Evolutionary conservation across 495 filamentous ascomycete genomes (phyloP).

Genomic region (Lentithecium fluviatile): DNA sequence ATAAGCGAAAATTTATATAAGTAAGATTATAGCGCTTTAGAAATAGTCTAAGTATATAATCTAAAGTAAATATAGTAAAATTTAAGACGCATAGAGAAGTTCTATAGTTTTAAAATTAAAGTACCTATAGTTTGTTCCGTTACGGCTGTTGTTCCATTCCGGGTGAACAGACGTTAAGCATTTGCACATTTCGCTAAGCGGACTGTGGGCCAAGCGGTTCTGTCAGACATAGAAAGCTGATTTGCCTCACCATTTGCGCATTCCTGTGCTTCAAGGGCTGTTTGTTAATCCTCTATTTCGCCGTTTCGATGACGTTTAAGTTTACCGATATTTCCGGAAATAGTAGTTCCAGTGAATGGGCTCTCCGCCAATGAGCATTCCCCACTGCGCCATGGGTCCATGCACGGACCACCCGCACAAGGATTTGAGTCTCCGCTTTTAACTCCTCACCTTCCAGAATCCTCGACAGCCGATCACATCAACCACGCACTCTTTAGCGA

Average conservation of each 20-base stretch:
- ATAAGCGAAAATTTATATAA: slow-evolving; percentile 25
- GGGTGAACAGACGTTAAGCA: slow-evolving; percentile 16
- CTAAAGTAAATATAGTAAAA: slow-evolving; percentile 16
- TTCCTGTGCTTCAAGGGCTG: no score
- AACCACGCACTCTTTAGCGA: background rate
- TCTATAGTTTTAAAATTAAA: slow-evolving; percentile 11
- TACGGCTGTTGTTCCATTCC: slow-evolving; percentile 22
- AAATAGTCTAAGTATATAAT: slow-evolving; percentile 19
- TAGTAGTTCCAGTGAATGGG: background rate
- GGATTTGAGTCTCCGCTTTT: slow-evolving; percentile 12
- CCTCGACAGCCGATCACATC: background rate
- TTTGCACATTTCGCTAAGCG: no score
- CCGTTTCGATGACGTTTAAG: no score
- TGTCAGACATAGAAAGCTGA: no score
- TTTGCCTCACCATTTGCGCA: no score
- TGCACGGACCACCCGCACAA: slow-evolving; percentile 1
- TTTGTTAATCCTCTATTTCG: no score
- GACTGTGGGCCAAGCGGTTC: no score
- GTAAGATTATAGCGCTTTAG: slow-evolving; percentile 17
- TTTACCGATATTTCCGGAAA: no score
- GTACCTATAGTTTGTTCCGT: slow-evolving; percentile 22
- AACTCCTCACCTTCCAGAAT: slow-evolving; percentile 2
- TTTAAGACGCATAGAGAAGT: slow-evolving; percentile 17
- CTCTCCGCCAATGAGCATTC: background rate
- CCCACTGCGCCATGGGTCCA: background rate